These are phyloP conservation scores for Fusarium coffeatum DNA, from an alignment of 2,329 filamentous ascomycete species.

Conservation along the genomic window DNA sequence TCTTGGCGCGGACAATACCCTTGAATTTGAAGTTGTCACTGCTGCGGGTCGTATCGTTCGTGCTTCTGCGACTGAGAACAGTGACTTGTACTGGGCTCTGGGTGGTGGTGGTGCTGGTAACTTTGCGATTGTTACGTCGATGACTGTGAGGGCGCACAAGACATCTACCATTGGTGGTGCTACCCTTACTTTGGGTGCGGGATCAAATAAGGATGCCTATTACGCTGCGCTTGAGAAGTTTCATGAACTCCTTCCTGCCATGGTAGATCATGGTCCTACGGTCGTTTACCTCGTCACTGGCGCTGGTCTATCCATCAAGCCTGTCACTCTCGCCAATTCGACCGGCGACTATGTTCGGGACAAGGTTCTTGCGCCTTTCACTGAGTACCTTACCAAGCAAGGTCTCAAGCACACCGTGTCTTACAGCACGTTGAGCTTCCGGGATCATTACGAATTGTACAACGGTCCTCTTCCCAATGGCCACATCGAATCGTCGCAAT, in stretches of 20 bases:
- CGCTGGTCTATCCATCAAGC: constrained; percentile 55
- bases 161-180: constrained; percentile 53
- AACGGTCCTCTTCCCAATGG: constrained; percentile 54
- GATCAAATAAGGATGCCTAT: constrained; percentile 32
- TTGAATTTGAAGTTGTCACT: constrained; percentile 68
- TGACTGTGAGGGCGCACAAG: constrained; percentile 65
- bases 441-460: constrained; percentile 59
- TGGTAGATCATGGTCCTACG: constrained; percentile 62
- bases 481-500: constrained; percentile 48
- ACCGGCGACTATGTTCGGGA: constrained; percentile 53
- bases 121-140: constrained; percentile 66
- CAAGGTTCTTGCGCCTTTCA: constrained; percentile 54
- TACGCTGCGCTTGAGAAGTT: constrained; percentile 38
- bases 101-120: constrained; percentile 69
- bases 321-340: constrained; percentile 59
- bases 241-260: constrained; percentile 47
- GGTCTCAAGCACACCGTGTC: constrained; percentile 31
- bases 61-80: constrained; percentile 60
- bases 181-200: constrained; percentile 38
- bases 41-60: constrained; percentile 60
- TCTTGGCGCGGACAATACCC: constrained; percentile 68
- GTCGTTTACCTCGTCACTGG: constrained; percentile 52
- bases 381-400: constrained; percentile 19
- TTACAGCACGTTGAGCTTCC: constrained; percentile 38
- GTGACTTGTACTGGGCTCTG: constrained; percentile 73